Evolutionary conservation across 495 filamentous ascomycete species (phyloP), one percentile per base, ranked within the genome.

Genomic region (Physcia stellaris): DNA sequence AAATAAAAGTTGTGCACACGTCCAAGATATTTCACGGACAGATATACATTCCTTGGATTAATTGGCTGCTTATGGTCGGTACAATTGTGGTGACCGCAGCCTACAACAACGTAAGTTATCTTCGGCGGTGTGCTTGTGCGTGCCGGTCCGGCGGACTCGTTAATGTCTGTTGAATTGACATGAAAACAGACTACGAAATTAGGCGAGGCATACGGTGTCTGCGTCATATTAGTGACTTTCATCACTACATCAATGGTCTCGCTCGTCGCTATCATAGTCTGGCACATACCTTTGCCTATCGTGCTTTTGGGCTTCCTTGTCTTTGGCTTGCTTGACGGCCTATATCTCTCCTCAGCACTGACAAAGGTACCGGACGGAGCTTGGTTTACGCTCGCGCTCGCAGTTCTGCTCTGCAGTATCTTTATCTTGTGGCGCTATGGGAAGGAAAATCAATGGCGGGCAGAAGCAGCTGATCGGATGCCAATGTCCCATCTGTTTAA

Each of bases 41-140:
- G 42, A 53, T 85, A 0, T 85, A 82, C 45, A 73, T 85, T 10
- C 80, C 80, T 0, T 59, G 77, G 20, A 68, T 73, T 3, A 85
- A 85, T 50, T 83, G 77, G 77, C 51, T 84, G 13, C 55, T 85
- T 38, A 79, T 84, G 74, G 58, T 78, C 36, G 80, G 79, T n/a
- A 73, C 77, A 1, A 64, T 85, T n/a, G 59, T 83, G 16, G 72
- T 85, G 18, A 79, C 80, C 0, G 73, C 69, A 2, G 71, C 80
- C 12, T 85, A 81, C 54, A 80, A 70, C 39, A 82, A 84, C 48
- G 70, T 73, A 52, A 50, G 65, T 31, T 19, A 22, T 19, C 29
- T n/a, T 23, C 3, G 9, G 3, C 9, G 16, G 9, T 34, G 7
- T 10, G 6, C 16, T 41, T 6, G 31, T 24, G 28, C 4, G 7